These are phyloP conservation scores for Chaetothyriales sp. DNA, from an alignment of 2,329 filamentous ascomycete genomes.

Conservation along the genomic window DNA sequence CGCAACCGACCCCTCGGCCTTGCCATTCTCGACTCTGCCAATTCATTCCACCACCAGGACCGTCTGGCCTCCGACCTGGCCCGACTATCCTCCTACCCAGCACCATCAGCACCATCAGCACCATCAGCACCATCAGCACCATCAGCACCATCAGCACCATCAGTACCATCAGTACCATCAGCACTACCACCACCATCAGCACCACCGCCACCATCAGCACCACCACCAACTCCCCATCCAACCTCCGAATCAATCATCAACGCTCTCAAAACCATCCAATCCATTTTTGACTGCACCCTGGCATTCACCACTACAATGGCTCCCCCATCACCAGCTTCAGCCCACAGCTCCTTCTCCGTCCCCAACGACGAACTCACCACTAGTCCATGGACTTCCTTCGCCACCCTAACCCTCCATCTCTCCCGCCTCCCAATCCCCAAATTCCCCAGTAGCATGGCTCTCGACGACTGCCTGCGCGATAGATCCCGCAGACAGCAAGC, in stretches of 20 bases:
- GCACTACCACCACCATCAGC: background rate
- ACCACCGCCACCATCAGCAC: background rate
- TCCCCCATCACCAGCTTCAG: conserved; percentile 10
- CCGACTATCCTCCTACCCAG: no score
- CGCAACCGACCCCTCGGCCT: conserved; percentile 33
- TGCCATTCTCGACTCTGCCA: conserved; percentile 42
- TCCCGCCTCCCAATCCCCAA: conserved; percentile 24
- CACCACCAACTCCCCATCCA: background rate
- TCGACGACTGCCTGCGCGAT: conserved; percentile 24
- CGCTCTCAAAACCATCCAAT: conserved; percentile 24
- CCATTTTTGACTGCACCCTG: conserved; percentile 26
- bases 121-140: no score
- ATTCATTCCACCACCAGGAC: conserved; percentile 43
- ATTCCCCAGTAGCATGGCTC: conserved; percentile 24
- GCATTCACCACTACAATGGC: conserved; percentile 26
- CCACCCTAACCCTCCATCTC: conserved; percentile 26
- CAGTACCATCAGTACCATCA: background rate
- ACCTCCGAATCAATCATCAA: conserved; percentile 9
- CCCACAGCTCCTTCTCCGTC: conserved; percentile 3
- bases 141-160: background rate
- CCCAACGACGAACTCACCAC: conserved; percentile 17
- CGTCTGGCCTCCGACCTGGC: conserved; percentile 32
- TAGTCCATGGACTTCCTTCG: conserved; percentile 27
- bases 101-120: no score
- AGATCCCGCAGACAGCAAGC: conserved; percentile 25